Conservation (phyloP, 2,329 filamentous ascomycete species). For the Pseudogymnoascus verrucosus region DNA sequence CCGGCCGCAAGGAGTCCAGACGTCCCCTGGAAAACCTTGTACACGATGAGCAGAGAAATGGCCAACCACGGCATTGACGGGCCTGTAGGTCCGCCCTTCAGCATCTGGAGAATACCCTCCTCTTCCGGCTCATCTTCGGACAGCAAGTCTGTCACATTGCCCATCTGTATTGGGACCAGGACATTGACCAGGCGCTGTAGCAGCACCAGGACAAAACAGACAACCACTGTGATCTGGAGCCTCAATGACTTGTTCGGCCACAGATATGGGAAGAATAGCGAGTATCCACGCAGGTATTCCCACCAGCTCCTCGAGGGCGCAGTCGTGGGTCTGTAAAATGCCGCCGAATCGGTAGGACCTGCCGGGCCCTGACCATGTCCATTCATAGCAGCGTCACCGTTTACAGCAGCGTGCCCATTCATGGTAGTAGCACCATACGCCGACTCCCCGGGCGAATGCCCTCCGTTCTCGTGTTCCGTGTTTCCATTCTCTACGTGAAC, state of each 20-base stretch:
- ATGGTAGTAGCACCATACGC: conserved; percentile 30
- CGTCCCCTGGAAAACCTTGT: conserved; percentile 75
- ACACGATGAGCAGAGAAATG: conserved; percentile 69
- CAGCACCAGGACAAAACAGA: conserved; percentile 76
- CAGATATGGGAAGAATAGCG: conserved; percentile 89
- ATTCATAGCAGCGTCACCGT: conserved; percentile 41
- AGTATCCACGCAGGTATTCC: conserved; percentile 90
- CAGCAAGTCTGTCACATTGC: conserved; percentile 68
- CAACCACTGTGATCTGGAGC: conserved; percentile 68
- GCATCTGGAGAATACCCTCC: conserved; percentile 14
- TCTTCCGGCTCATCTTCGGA: conserved; percentile 40
- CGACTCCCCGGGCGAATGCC: conserved; percentile 13
- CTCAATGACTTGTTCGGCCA: conserved; percentile 76
- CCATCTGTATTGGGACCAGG: conserved; percentile 74
- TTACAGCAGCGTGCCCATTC: conserved; percentile 25
- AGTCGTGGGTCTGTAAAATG: conserved; percentile 83
- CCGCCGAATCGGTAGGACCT: conserved; percentile 53
- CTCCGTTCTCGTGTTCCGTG: conserved; percentile 20
- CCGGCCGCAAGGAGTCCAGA: conserved; percentile 80
- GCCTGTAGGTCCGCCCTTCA: background rate
- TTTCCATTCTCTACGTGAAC: conserved; percentile 16
- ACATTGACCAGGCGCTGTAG: conserved; percentile 80
- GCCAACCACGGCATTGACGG: conserved; percentile 57
- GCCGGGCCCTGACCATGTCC: conserved; percentile 33
- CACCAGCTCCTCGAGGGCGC: conserved; percentile 87